Conservation (phyloP, 352 stramenopile species). For the Globisporangium paroecandrum region DNA sequence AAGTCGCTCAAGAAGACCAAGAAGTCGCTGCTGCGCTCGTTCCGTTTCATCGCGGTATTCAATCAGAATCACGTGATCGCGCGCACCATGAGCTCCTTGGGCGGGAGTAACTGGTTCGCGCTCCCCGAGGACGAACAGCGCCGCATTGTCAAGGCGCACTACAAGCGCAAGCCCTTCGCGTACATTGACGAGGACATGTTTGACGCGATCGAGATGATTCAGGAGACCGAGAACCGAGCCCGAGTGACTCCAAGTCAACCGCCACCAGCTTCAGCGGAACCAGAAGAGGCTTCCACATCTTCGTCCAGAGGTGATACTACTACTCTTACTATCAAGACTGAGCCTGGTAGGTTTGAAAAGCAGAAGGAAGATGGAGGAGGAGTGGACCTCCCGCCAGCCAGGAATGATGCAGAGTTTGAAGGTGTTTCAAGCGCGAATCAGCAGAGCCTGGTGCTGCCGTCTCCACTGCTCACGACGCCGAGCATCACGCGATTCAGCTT, state of each 20-base stretch:
- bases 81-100: conserved; percentile 12
- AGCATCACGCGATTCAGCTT: not conserved
- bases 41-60: conserved; percentile 18
- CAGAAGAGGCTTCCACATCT: too few species aligned
- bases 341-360: too few species aligned
- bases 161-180: conserved; percentile 18
- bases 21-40: conserved; percentile 17
- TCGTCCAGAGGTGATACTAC: too few species aligned
- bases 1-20: conserved; percentile 16
- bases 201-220: conserved; percentile 17
- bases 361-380: too few species aligned
- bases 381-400: too few species aligned
- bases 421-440: not conserved
- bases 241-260: not conserved
- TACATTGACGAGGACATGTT: conserved; percentile 21
- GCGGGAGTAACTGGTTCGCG: conserved; percentile 14
- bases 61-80: conserved; percentile 19
- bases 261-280: too few species aligned
- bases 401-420: too few species aligned
- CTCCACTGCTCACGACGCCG: not conserved
- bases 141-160: conserved; percentile 15
- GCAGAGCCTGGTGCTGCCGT: not conserved
- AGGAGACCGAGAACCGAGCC: conserved; percentile 4
- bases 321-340: too few species aligned
- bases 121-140: conserved; percentile 2